Evolutionary conservation across 805 yeast genomes (phyloP), one percentile per base, ranked within the genome.

Genomic region (Naumovozyma castellii): DNA sequence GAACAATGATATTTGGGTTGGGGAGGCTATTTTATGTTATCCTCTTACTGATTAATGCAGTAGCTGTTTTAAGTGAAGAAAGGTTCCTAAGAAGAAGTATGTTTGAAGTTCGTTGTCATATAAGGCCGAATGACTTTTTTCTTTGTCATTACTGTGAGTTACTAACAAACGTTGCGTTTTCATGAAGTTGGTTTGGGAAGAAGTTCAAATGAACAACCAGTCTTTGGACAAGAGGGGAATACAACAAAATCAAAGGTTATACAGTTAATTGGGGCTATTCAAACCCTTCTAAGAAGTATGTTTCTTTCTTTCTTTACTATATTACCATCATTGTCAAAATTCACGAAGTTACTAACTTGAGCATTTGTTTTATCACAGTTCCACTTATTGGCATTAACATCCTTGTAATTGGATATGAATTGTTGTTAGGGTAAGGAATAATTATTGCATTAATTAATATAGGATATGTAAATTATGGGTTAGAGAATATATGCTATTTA

Each of bases 1-100:
- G n/a, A n/a, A n/a, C n/a, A 40, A 53, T 56, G 56, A 67, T 76
- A 70, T 77, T 77, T 60, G 82, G 83, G 14, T 60, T 77, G 33
- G 81, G 82, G 9, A 75, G 69, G 53, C 61, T 77, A 25, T 66
- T 76, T 41, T 77, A 76, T 50, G 76, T 68, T 33, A 61, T 71
- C 5, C 59, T 77, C 15, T 57, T 84, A 30, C 62, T 82, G 41
- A 72, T 82, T 36, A 84, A 84, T 57, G 76, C 90, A 0, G 73
- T 84, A 20, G 92, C 92, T 0, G 80, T 84, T 28, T 69, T 84
- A 38, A 81, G 82, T 56, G 94, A 84, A 51, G 92, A 84, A 52
- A 65, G 94, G 43, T 84, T 84, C 52, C 66, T 84, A 43, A 78
- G 78, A 51, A 67, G 94, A 62, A 73, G 61, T 53, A 47, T 43